Base-by-base conservation (phyloP, 306 rosid genomes). In the Oemleria cerasiformis region DNA sequence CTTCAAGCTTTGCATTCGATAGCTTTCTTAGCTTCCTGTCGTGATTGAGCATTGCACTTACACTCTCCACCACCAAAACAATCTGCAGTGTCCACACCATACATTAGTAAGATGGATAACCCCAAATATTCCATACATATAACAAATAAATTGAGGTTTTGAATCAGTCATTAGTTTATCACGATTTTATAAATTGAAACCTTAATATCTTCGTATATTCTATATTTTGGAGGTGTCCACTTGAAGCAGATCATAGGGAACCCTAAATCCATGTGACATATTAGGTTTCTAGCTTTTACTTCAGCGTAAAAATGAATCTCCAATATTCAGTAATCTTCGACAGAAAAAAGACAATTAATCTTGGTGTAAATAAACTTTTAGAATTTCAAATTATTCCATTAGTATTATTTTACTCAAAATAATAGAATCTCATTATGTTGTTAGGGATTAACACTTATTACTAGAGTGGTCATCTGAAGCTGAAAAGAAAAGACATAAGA, bases 21-120 rank as follows among this genome's bases (percentile, higher is more conserved):
- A 83, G 76, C 83, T 85, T 92, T 48, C 75, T 79, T 25, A 92
- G 80, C 85, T 63, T 90, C 84, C 98, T 80, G 55, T 92, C 98
- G 62, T 92, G 96, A 84, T 85, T 91, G 57, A 92, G 92, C 91
- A 90, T 88, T 45, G 96, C 81, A 53, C 96, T 86, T 25, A 82
- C 91, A 80, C 97, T 82, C 86, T 93, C 97, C 19, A 88, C 86
- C 88, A 88, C 98, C 82, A 90, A 77, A 76, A 86, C 47, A 70
- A 92, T 85, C 96, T 93, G 90, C 80, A 79, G 16, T 9, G 43
- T 38, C 58, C 48, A 73, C n/a, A 42, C 42, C 49, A 41, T 13
- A 66, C 39, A 40, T 66, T 73, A 74, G 21, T 48, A 55, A 42
- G 60, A 65, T 41, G 54, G 12, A 48, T 45, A 56, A 41, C 58